Percentiles rank a stretch among this genome's conserved stretches.
Evolutionary conservation across 106 monocot genomes (phyloP).

Genomic region (Platanthera guangdongensis): DNA sequence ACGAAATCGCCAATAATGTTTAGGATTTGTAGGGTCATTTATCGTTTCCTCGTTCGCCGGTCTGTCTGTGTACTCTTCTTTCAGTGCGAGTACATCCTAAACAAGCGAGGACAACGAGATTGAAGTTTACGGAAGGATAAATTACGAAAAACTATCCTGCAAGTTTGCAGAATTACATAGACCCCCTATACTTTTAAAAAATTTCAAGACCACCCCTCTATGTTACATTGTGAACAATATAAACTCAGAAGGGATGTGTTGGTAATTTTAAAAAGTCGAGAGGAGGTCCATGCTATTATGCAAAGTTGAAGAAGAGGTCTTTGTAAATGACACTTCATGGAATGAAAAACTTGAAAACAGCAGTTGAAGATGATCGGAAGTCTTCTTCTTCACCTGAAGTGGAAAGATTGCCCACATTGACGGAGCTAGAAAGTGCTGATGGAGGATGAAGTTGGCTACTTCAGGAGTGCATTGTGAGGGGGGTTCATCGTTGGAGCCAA

Average conservation of each 20-base stretch:
- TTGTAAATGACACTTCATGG: too few relatives aligned
- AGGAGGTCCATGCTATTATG: too few relatives aligned
- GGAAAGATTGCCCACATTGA: slow-evolving; percentile 96
- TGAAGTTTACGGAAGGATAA: not conserved
- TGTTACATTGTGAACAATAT: too few relatives aligned
- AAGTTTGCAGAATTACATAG: too few relatives aligned
- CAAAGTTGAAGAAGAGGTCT: too few relatives aligned
- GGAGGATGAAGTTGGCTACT: slow-evolving; percentile 61
- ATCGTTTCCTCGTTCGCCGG: slow-evolving; percentile 88
- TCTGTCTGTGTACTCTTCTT: slow-evolving; percentile 74
- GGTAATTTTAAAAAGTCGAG: too few relatives aligned
- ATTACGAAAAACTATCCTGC: too few relatives aligned
- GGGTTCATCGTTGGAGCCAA: slow-evolving; percentile 57
- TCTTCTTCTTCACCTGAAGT: slow-evolving; percentile 52
- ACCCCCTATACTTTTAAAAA: too few relatives aligned
- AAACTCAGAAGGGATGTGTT: too few relatives aligned
- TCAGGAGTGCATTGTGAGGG: slow-evolving; percentile 62
- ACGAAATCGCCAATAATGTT: slow-evolving; percentile 95
- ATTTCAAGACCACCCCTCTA: too few relatives aligned
- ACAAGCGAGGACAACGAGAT: not conserved
- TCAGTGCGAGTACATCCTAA: slow-evolving; percentile 80
- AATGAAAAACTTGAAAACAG: not conserved
- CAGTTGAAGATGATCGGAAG: not conserved
- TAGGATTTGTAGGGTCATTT: slow-evolving; percentile 94
- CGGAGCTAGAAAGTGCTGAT: slow-evolving; percentile 76